Base-by-base conservation (phyloP, 2,329 filamentous ascomycete species). In the Ophiostoma sp. region DNA sequence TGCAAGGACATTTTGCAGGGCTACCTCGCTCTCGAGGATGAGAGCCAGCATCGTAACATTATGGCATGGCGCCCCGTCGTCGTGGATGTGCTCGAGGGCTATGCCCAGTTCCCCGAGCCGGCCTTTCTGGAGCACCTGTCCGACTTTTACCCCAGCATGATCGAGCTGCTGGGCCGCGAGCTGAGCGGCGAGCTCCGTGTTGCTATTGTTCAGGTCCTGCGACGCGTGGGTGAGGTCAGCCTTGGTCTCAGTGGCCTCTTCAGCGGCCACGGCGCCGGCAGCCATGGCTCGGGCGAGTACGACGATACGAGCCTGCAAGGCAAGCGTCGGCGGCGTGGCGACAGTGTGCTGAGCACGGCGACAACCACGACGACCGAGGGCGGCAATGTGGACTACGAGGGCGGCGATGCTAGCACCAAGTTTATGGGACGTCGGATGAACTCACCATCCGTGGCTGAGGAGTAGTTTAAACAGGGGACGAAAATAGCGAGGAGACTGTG, bases 61-160 rank as follows among this genome's bases (percentile, higher is more conserved):
- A 89, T 97, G 33, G 97, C 97, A 0, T 99, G 96, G 96, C 88
- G 96, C 22, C 96, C 96, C 0, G 96, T 99, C 0, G 96, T 99
- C 1, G 94, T 99, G 22, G 96, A 97, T 80, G 96, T 99, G 9
- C 86, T 99, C 11, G 95, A 99, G 79, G 96, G 96, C 1, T 98
- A 95, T 81, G 91, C 91, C 0, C 91, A 90, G 7, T 98, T 98
- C 84, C 93, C 94, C 0, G 87, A 89, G 22, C 87, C 90, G 31
- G 93, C 93, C 59, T 99, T 99, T 78, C 88, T 89, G 71, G 90
- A 91, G 73, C 91, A 98, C 78, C 88, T 97, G 8, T 86, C 89
- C 63, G 90, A 90, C 3, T 98, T 99, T 81, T 97, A 97, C 79
- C 94, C 95, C 2, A 85, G 98, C 19, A 89, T 91, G 3, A 90